These are phyloP conservation scores for Carex pumila DNA, from an alignment of 176 grass and related monocot genomes.

Conservation along the genomic window DNA sequence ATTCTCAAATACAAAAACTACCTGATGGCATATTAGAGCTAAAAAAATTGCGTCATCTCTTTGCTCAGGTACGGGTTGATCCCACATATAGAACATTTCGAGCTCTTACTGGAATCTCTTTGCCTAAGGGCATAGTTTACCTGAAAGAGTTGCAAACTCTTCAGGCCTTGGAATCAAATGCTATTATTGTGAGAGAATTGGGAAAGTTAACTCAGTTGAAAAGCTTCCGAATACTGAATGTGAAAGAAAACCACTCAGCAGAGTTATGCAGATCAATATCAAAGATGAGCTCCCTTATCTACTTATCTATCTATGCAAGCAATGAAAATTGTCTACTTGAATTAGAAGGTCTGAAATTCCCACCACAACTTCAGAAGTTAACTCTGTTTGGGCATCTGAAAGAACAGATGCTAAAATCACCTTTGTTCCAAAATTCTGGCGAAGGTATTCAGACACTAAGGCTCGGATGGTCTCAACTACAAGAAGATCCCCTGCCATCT, in stretches of 20 bases:
- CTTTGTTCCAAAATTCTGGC: slow-evolving; percentile 12
- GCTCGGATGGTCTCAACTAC: slow-evolving; percentile 27
- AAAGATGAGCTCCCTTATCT: slow-evolving; percentile 25
- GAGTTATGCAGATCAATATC: slow-evolving; percentile 37
- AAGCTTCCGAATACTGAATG: slow-evolving; percentile 18
- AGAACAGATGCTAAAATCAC: slow-evolving; percentile 25
- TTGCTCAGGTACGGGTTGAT: not conserved
- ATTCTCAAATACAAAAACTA: not conserved
- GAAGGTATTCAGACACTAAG: not conserved
- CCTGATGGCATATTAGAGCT: slow-evolving; percentile 2
- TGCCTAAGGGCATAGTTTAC: slow-evolving; percentile 29
- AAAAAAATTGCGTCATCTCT: slow-evolving; percentile 24
- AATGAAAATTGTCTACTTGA: slow-evolving; percentile 27
- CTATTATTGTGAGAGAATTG: slow-evolving; percentile 22
- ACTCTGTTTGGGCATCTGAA: slow-evolving; percentile 17
- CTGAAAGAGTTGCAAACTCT: slow-evolving; percentile 34
- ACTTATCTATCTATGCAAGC: slow-evolving; percentile 26
- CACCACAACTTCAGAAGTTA: slow-evolving; percentile 29
- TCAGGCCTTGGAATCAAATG: slow-evolving; percentile 18
- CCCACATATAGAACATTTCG: slow-evolving; percentile 1
- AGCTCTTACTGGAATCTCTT: not conserved
- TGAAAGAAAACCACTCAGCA: slow-evolving; percentile 28
- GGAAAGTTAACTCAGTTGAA: slow-evolving; percentile 34
- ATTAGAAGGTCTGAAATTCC: slow-evolving; percentile 28
- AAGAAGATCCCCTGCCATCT: slow-evolving; percentile 8